Conservation (phyloP, 805 yeast genomes). For the Saccharomyces jurei region DNA sequence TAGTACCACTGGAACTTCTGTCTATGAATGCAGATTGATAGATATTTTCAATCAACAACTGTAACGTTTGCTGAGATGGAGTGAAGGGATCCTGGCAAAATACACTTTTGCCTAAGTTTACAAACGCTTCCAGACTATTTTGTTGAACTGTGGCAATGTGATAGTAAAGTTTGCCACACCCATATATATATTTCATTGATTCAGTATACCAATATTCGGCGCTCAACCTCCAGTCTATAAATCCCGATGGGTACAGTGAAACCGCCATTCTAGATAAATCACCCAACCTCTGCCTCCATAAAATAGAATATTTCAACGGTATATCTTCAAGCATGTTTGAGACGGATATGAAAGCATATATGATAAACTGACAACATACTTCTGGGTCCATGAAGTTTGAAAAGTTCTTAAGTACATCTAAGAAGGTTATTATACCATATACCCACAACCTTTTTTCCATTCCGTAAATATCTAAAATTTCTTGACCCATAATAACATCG, state of each 20-base stretch:
- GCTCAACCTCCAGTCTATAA: constrained; percentile 69
- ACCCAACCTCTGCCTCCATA: constrained; percentile 72
- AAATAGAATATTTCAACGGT: constrained; percentile 12
- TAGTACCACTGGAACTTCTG: constrained; percentile 7
- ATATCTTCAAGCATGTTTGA: constrained; percentile 28
- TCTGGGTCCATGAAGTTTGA: constrained; percentile 71
- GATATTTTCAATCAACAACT: constrained; percentile 64
- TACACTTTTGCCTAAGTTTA: constrained; percentile 63
- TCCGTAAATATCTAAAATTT: constrained; percentile 67
- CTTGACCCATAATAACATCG: constrained; percentile 44
- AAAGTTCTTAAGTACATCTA: constrained; percentile 69
- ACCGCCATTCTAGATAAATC: constrained; percentile 76
- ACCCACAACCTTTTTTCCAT: constrained; percentile 80
- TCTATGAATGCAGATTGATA: constrained; percentile 37
- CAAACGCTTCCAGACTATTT: constrained; percentile 52
- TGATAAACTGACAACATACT: constrained; percentile 65
- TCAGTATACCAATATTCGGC: constrained; percentile 71
- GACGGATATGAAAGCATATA: constrained; percentile 56
- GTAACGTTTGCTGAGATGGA: constrained; percentile 62
- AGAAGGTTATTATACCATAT: constrained; percentile 72
- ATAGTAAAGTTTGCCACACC: constrained; percentile 73
- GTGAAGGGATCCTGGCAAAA: constrained; percentile 69
- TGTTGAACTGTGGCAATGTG: constrained; percentile 76
- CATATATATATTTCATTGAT: constrained; percentile 60
- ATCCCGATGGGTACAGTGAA: constrained; percentile 62